A percentile compares a stretch with the other conserved stretches of the same genome.
phyloP scores from a whole-genome alignment of 2,329 filamentous ascomycete species.

The Plectosphaerella sp. region DNA sequence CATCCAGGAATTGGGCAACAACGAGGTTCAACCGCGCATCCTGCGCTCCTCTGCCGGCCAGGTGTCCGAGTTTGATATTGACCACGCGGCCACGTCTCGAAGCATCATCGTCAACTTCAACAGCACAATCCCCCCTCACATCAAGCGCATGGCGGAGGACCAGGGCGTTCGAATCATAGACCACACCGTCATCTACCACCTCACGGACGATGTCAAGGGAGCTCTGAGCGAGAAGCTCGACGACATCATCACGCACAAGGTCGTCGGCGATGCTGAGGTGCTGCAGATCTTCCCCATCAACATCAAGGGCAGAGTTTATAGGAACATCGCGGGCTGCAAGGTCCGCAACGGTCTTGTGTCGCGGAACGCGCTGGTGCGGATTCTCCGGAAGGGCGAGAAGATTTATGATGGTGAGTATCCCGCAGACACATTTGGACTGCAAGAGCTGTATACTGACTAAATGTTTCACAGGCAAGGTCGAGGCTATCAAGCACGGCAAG shows the following conservation, averaged over 20 bases:
- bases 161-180: slow-evolving; percentile 75
- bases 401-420: slow-evolving; percentile 73
- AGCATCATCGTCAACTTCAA: slow-evolving; percentile 88
- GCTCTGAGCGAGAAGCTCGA: slow-evolving; percentile 67
- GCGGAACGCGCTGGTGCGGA: slow-evolving; percentile 60
- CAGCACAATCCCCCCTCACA: slow-evolving; percentile 59
- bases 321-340: slow-evolving; percentile 81
- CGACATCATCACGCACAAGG: slow-evolving; percentile 61
- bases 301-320: slow-evolving; percentile 63
- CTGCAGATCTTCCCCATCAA: slow-evolving; percentile 81
- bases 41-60: slow-evolving; percentile 74
- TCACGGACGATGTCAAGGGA: slow-evolving; percentile 67
- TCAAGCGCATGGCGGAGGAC: slow-evolving; percentile 64
- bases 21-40: slow-evolving; percentile 74
- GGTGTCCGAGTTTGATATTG: slow-evolving; percentile 81
- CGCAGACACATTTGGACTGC: neutral
- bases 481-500: slow-evolving; percentile 85
- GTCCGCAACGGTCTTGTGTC: slow-evolving; percentile 75
- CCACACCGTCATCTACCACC: slow-evolving; percentile 80
- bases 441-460: slow-evolving; percentile 1
- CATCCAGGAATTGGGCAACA: slow-evolving; percentile 74
- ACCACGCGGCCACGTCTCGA: slow-evolving; percentile 74
- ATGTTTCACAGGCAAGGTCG: slow-evolving; percentile 60
- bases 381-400: slow-evolving; percentile 65
- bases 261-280: slow-evolving; percentile 85